Evolutionary conservation across 1,284 basidiomycete species (phyloP), one percentile per base, ranked within the genome.

Genomic region (Lentinula novae-zelandiae): DNA sequence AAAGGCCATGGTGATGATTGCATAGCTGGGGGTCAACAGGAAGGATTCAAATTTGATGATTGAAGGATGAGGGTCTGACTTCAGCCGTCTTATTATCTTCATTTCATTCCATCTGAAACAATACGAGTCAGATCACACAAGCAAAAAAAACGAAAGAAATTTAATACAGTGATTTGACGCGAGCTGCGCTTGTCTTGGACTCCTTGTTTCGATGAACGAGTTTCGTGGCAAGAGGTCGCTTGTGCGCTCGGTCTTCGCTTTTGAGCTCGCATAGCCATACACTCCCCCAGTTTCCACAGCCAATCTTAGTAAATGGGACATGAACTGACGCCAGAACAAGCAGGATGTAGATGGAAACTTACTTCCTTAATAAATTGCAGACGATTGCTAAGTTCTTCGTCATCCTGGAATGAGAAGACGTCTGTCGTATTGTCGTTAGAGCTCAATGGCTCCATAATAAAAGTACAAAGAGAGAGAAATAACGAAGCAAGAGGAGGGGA

Each of bases 41-140:
- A 97, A 96, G 3, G 92, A 90, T 68, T 95, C 89, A 73, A 98
- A 96, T 7, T 86, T 84, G 66, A 98, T 90, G 71, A 98, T 89
- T 64, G 91, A 91, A 0, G 93, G 93, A 72, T 97, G 95, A 7
- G 89, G 85, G 68, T 93, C 88, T 33, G 40, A 56, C 31, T 46
- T 56, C 22, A 31, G 20, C 49, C 55, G 85, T 75, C 73, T 89
- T 90, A 96, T 87, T 65, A 95, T 90, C 81, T 95, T 95, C 93
- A 95, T 95, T 78, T 96, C 93, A 70, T 93, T 93, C 93, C 92
- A 96, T 76, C 89, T 90, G 44, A 9, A 22, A 46, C 6, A 33
- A 22, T 34, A 3, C 15, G 22, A 15, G 15, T 31, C 15, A 31
- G 8, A 27, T 27, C 27, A 27, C 3, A 27, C 13, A 9, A 33